phyloP scores from a whole-genome alignment of 192 early-diverging fungal species.

The Rhizophagus clarus region DNA sequence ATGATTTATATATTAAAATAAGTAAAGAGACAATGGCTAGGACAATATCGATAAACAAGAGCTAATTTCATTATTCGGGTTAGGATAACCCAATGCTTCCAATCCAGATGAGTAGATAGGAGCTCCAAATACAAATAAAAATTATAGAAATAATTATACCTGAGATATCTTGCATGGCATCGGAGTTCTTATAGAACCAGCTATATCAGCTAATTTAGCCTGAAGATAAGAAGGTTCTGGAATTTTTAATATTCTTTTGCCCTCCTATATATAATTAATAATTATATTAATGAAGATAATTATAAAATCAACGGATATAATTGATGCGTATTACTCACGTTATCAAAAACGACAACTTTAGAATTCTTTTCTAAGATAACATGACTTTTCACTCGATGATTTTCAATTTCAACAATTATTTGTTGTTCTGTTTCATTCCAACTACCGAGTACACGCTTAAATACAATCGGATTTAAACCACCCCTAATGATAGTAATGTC shows the following conservation, averaged over 20 bases:
- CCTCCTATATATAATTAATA: conserved; percentile 41
- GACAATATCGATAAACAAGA: no score
- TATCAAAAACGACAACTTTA: conserved; percentile 65
- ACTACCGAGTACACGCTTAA: conserved; percentile 43
- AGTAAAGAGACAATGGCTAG: no score
- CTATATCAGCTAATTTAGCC: conserved; percentile 45
- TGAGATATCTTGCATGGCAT: conserved; percentile 98
- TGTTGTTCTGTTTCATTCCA: conserved; percentile 45
- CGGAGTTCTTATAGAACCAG: conserved; percentile 79
- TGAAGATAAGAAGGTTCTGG: conserved; percentile 61
- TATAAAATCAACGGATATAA: neutral
- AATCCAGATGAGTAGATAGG: no score
- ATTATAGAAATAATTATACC: conserved; percentile 45
- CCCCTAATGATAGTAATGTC: conserved; percentile 43
- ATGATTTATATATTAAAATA: neutral
- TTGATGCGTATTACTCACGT: conserved; percentile 36
- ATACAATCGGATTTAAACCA: conserved; percentile 36
- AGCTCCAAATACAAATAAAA: no score
- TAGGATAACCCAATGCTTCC: no score
- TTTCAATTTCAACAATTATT: conserved; percentile 65
- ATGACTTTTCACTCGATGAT: conserved; percentile 58
- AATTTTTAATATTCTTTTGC: conserved; percentile 53
- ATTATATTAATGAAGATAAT: neutral
- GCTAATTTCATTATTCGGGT: no score
- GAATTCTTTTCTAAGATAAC: conserved; percentile 63